These are phyloP conservation scores for Lactarius hengduanensis DNA, from an alignment of 768 basidiomycete genomes.

Conservation along the genomic window DNA sequence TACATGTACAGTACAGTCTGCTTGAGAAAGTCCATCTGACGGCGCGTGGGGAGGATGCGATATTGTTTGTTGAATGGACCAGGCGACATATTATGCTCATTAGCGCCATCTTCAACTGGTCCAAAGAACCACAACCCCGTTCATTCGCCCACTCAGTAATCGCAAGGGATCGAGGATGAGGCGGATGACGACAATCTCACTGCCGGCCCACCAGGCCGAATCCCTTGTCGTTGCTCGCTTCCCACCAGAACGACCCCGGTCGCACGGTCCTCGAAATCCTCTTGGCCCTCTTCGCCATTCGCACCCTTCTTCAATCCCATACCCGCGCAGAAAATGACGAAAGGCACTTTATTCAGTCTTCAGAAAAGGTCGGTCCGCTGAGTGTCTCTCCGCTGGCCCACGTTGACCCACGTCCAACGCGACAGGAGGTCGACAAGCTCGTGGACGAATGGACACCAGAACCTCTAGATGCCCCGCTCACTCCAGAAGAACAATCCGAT, in stretches of 20 bases:
- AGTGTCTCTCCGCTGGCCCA: slow-evolving; percentile 1
- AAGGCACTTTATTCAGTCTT: slow-evolving; percentile 88
- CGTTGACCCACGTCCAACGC: background rate
- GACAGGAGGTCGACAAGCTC: slow-evolving; percentile 92
- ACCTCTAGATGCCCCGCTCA: slow-evolving; percentile 66
- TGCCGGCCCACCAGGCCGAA: too few species aligned
- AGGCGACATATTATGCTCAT: too few species aligned
- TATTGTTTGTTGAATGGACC: too few species aligned
- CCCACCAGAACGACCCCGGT: slow-evolving; percentile 73
- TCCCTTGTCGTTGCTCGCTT: too few species aligned
- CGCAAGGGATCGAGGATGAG: too few species aligned
- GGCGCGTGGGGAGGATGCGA: too few species aligned
- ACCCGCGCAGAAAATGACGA: slow-evolving; percentile 82
- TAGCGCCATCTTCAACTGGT: too few species aligned
- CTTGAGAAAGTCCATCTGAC: too few species aligned
- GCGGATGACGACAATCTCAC: too few species aligned
- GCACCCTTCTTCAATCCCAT: slow-evolving; percentile 83
- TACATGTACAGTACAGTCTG: too few species aligned
- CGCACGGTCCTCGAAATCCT: slow-evolving; percentile 46
- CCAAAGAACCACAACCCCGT: too few species aligned
- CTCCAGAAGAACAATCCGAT: slow-evolving; percentile 58
- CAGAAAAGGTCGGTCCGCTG: slow-evolving; percentile 58
- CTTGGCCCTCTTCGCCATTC: slow-evolving; percentile 64
- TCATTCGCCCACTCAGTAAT: too few species aligned
- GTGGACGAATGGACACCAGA: slow-evolving; percentile 95